Evolutionary conservation across 495 filamentous ascomycete genomes (phyloP).

Genomic region (Parathielavia hyrcaniae): DNA sequence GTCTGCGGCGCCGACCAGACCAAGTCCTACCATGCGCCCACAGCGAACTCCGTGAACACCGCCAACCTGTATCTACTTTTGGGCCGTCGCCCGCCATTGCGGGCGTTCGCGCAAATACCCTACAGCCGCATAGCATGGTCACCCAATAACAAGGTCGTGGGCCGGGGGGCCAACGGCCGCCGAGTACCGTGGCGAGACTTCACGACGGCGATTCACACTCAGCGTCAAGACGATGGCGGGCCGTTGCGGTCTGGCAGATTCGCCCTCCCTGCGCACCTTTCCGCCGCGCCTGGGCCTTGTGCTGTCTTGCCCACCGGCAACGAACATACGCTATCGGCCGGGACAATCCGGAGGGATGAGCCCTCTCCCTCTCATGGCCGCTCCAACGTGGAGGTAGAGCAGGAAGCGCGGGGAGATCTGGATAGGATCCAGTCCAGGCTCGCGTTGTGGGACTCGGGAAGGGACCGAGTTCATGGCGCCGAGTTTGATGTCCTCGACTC

Average conservation of each 20-base stretch:
- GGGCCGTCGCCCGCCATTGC: conserved; percentile 41
- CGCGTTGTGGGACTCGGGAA: conserved; percentile 14
- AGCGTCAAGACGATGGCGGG: neutral
- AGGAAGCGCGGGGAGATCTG: neutral
- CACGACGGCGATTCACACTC: neutral
- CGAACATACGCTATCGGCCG: neutral
- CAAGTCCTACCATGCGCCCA: conserved; percentile 31
- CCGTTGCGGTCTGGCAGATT: neutral
- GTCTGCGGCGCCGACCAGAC: conserved; percentile 9
- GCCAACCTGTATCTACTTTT: conserved; percentile 43
- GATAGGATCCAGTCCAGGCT: conserved; percentile 9
- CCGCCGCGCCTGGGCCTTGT: no score
- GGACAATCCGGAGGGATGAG: neutral
- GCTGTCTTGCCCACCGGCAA: neutral
- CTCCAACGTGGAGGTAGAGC: neutral
- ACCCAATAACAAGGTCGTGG: conserved; percentile 43
- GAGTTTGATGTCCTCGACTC: neutral
- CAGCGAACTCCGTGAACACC: conserved; percentile 25
- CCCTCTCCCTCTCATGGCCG: neutral
- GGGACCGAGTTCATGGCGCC: neutral
- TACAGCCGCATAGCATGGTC: conserved; percentile 41
- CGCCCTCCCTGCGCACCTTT: neutral
- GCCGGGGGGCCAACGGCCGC: conserved; percentile 46
- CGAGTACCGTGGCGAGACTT: conserved; percentile 15
- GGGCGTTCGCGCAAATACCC: conserved; percentile 49